These are phyloP conservation scores for Pestalotiopsis sp. DNA, from an alignment of 2,329 filamentous ascomycete genomes.

Conservation along the genomic window DNA sequence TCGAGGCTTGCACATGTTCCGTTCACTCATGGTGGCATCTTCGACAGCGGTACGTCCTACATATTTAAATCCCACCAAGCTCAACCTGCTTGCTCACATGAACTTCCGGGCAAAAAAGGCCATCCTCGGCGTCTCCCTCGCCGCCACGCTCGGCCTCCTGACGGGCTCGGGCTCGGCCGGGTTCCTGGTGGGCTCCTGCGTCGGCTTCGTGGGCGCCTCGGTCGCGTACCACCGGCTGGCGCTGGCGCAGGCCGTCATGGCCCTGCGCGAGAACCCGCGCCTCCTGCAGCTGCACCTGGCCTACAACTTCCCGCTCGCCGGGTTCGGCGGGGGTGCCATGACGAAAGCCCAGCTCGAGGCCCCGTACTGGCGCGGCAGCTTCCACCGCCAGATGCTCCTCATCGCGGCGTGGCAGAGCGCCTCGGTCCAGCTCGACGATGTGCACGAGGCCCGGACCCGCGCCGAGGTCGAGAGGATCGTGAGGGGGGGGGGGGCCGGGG, in stretches of 20 bases:
- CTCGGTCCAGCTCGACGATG: slow-evolving; percentile 20
- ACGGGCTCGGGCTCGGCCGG: slow-evolving; percentile 2
- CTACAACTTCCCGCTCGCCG: slow-evolving; percentile 2
- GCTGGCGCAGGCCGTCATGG: background rate
- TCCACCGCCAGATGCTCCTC: slow-evolving; percentile 21
- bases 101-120: too few relatives aligned
- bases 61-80: too few relatives aligned
- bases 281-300: background rate
- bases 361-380: slow-evolving; percentile 16
- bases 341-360: slow-evolving; percentile 13
- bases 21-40: slow-evolving; percentile 1
- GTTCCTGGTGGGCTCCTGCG: slow-evolving; percentile 6
- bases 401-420: slow-evolving; percentile 25
- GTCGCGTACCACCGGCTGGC: background rate
- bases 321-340: slow-evolving; percentile 18
- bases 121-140: background rate
- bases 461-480: slow-evolving; percentile 19
- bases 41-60: background rate
- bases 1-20: slow-evolving; percentile 1
- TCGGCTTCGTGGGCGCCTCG: slow-evolving; percentile 6
- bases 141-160: background rate
- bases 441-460: slow-evolving; percentile 20
- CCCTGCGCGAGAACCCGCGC: background rate
- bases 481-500: slow-evolving; percentile 21
- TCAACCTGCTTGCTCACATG: too few relatives aligned